Evolutionary conservation across 176 grass and related monocot species (phyloP), one percentile per base, ranked within the genome.

Genomic region (Poa pratensis): DNA sequence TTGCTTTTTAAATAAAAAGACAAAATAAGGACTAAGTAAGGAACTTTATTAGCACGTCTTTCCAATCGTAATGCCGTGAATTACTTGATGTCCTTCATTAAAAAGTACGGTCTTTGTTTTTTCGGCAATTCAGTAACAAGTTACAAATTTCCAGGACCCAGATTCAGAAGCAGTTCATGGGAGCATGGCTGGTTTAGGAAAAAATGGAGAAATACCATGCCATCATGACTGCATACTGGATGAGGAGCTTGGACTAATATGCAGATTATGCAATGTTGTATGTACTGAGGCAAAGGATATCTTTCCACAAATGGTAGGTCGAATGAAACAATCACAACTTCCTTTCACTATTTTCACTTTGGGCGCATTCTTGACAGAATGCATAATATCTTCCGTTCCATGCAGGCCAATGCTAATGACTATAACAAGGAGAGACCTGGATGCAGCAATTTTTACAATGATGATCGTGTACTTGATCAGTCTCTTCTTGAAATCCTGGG

Each of bases 261-360:
- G 95, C 87, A 84, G 70, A 58, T 57, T 90, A 66, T 98, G 95
- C 77, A 84, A 88, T 60, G 43, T 89, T 73, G 89, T 95, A 54
- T 84, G 63, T 61, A 83, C 62, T 54, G 95, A 98, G 79, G 89
- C 89, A 80, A 95, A 83, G 89, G 71, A 98, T 69, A 89, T 95
- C 23, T 87, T 86, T 77, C 93, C 89, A 75, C 68, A 87, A 83
- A 86, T 98, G 87, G 95, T 98, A 91, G 65, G 87, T 86, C 46
- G 32, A 77, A 63, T 73, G 20, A 9, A 65, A 5, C 27, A 82
- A 73, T 22, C 34, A 18, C 23, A 53, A 53, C 35, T 49, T 81
- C 20, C 43, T 19, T 43, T 55, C 4, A 59, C 22, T 69, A 30
- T 84, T 66, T 87, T 72, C 68, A 64, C 0, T 57, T 82, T 5